Conservation (phyloP, 2,329 filamentous ascomycete genomes). For the Epicoccum nigrum region DNA sequence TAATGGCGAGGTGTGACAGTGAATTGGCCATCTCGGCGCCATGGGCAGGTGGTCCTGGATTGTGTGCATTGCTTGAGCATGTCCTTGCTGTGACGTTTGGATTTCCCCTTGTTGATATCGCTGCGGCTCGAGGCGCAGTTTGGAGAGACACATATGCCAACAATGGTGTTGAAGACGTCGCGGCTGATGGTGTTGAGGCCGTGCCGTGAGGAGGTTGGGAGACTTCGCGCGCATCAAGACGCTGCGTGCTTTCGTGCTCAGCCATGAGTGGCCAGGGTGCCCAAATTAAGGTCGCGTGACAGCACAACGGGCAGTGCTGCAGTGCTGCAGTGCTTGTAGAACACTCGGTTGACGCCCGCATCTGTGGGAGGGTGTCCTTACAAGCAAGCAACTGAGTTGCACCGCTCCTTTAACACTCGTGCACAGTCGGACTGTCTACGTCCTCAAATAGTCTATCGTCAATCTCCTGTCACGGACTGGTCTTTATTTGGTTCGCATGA, state of each 20-base stretch:
- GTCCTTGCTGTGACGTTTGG: no score
- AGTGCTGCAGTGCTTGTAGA: conserved; percentile 31
- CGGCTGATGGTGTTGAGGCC: conserved; percentile 16
- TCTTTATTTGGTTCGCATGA: conserved; percentile 1
- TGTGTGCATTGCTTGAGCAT: no score
- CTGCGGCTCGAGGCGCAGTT: no score
- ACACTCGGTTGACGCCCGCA: conserved; percentile 16
- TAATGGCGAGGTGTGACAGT: no score
- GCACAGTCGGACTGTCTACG: background rate
- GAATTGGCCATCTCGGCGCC: no score
- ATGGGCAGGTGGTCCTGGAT: no score
- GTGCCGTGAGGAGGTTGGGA: conserved; percentile 44
- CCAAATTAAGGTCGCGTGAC: conserved; percentile 39
- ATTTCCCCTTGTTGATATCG: no score
- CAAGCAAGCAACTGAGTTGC: background rate
- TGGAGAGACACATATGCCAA: background rate
- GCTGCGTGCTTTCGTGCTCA: conserved; percentile 40
- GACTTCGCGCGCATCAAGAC: conserved; percentile 41
- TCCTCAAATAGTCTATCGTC: background rate
- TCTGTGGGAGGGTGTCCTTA: background rate
- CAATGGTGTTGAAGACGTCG: background rate
- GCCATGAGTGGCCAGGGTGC: conserved; percentile 35
- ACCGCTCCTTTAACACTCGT: background rate
- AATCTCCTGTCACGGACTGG: background rate
- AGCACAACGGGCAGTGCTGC: conserved; percentile 28